These are phyloP conservation scores for Aspergillus novoparasiticus DNA, from an alignment of 2,329 filamentous ascomycete species.

Conservation along the genomic window DNA sequence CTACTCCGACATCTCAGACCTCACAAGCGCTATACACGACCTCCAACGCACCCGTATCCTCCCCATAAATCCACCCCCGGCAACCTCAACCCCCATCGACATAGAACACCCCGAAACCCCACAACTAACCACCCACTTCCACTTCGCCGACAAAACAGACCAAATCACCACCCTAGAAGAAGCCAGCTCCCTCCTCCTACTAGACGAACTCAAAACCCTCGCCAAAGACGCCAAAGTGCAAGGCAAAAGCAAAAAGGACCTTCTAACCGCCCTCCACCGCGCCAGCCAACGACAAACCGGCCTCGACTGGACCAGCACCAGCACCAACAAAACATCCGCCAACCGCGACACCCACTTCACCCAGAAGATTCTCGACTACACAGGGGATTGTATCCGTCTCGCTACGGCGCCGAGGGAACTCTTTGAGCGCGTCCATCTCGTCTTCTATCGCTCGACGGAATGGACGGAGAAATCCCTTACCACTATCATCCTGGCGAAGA, in stretches of 20 bases:
- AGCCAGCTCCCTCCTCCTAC: slow-evolving; percentile 75
- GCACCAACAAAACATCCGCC: slow-evolving; percentile 41
- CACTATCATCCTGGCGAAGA: slow-evolving; percentile 90
- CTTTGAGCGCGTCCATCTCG: slow-evolving; percentile 91
- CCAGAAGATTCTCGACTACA: slow-evolving; percentile 72
- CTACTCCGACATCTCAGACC: slow-evolving; percentile 77
- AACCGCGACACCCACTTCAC: slow-evolving; percentile 76
- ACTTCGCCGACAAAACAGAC: slow-evolving; percentile 78
- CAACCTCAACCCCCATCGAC: slow-evolving; percentile 49
- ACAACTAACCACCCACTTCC: slow-evolving; percentile 61
- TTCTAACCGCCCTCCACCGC: slow-evolving; percentile 72
- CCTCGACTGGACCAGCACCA: slow-evolving; percentile 63
- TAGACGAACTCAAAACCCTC: slow-evolving; percentile 83
- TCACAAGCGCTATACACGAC: slow-evolving; percentile 64
- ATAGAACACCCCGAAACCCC: slow-evolving; percentile 50
- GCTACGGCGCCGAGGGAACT: slow-evolving; percentile 72
- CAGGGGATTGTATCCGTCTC: slow-evolving; percentile 82
- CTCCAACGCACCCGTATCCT: slow-evolving; percentile 64
- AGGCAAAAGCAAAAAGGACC: slow-evolving; percentile 83
- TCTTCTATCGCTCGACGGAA: slow-evolving; percentile 93
- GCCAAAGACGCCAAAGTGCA: slow-evolving; percentile 85
- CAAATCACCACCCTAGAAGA: slow-evolving; percentile 79
- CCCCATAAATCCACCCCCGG: slow-evolving; percentile 47
- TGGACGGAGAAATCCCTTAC: slow-evolving; percentile 98
- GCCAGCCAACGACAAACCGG: slow-evolving; percentile 75